These are phyloP conservation scores for Thermomucor indicae-seudaticae DNA, from an alignment of 371 early-diverging fungal genomes.

Conservation along the genomic window DNA sequence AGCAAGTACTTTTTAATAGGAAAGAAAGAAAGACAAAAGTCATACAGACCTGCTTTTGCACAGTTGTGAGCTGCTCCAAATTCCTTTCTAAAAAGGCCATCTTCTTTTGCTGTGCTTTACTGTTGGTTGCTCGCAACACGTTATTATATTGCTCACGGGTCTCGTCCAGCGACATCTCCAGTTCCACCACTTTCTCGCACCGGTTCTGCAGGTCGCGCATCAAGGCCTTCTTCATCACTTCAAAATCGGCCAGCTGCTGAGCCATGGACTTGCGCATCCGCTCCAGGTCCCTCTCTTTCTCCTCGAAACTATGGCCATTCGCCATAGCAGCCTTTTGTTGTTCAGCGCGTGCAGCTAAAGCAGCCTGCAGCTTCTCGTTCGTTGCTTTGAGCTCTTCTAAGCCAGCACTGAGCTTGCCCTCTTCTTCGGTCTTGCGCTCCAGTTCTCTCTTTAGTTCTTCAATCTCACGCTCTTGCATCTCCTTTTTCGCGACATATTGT, in stretches of 20 bases:
- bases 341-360: neutral
- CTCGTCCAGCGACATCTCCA: conserved; percentile 91
- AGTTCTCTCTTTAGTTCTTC: conserved; percentile 61
- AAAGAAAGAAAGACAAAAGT: no score
- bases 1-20: no score
- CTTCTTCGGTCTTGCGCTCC: conserved; percentile 68
- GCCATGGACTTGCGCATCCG: conserved; percentile 85
- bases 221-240: conserved; percentile 92
- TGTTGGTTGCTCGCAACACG: conserved; percentile 74
- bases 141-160: conserved; percentile 85
- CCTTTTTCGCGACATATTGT: conserved; percentile 73
- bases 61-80: conserved; percentile 90
- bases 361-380: conserved; percentile 64
- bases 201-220: conserved; percentile 94
- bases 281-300: conserved; percentile 80
- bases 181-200: conserved; percentile 91
- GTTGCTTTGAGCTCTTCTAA: conserved; percentile 55
- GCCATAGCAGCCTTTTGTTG: neutral
- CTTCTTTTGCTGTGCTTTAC: conserved; percentile 85
- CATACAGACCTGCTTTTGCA: conserved; percentile 87
- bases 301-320: conserved; percentile 18
- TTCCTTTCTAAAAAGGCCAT: conserved; percentile 95
- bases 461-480: conserved; percentile 75
- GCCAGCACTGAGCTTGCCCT: conserved; percentile 53
- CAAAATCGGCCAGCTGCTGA: conserved; percentile 89